Evolutionary conservation across 768 basidiomycete genomes (phyloP), one percentile per base, ranked within the genome.

Genomic region (Pleurotus cornucopiae): DNA sequence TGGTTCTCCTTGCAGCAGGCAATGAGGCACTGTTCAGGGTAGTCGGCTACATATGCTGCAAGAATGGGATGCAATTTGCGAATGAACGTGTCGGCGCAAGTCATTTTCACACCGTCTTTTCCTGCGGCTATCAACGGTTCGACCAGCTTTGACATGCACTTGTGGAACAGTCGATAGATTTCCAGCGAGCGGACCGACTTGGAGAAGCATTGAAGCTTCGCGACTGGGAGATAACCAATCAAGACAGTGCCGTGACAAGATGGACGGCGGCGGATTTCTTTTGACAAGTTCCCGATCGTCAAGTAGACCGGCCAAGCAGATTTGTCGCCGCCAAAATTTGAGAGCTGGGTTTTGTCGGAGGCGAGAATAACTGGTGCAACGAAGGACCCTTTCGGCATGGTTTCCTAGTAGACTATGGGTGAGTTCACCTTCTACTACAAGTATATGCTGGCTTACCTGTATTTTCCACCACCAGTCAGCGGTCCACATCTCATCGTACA

Each of bases 381-480:
- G 1, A 69, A 64, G 1, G 68, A 65, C 0, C 67, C 68, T 3
- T 47, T 52, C 1, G 63, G 63, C 46, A 68, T 43, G 14, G 46
- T 38, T 55, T 61, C 52, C 63, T 67, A 5, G 30, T 5, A 40
- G 4, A 6, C 11, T 23, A 13, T 25, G 3, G 23, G 43, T 30
- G 26, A 30, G n/a, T 56, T 21, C 14, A 52, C 23, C 23, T 39
- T 54, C 6, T 40, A 16, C 12, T 62, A 61, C 63, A 26, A 13
- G 43, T 53, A 60, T 55, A 4, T 20, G 60, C 2, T 14, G 13
- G 61, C 71, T 23, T 58, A 79, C 79, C 67, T 81, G 80, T 1
- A 68, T 73, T 7, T 47, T 46, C 78, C 79, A 81, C 80, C 79
- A 81, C 80, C 80, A 82, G 46, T 71, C 69, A 0, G 74, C 77